Percentiles rank a stretch among this genome's conserved stretches.
phyloP scores from a whole-genome alignment of 768 basidiomycete genomes.

The Amanita thiersii region DNA sequence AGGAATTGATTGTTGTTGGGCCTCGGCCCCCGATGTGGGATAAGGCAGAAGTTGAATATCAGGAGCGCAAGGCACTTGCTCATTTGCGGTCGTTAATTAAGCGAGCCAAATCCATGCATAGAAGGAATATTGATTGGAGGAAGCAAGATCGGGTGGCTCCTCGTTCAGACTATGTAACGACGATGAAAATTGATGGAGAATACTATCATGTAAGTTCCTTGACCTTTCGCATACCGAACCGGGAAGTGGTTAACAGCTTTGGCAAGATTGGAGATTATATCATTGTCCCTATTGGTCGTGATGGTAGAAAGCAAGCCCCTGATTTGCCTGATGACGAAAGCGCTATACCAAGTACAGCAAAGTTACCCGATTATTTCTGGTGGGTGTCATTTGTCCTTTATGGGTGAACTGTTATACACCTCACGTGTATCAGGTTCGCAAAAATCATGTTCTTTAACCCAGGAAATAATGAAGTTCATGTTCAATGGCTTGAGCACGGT shows the following conservation, averaged over 20 bases:
- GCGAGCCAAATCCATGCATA: slow-evolving; percentile 14
- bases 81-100: slow-evolving; percentile 20
- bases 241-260: background rate
- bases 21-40: slow-evolving; percentile 24
- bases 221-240: background rate
- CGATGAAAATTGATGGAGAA: slow-evolving; percentile 33
- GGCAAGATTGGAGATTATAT: slow-evolving; percentile 57
- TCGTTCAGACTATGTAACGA: slow-evolving; percentile 25
- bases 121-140: slow-evolving; percentile 18
- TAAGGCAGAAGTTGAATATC: slow-evolving; percentile 18
- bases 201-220: slow-evolving; percentile 32
- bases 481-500: slow-evolving; percentile 73
- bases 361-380: slow-evolving; percentile 60
- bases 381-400: slow-evolving; percentile 16
- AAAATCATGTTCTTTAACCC: slow-evolving; percentile 47
- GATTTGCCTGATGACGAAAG: slow-evolving; percentile 22
- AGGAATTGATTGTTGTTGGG: slow-evolving; percentile 47
- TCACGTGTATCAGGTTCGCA: slow-evolving; percentile 47
- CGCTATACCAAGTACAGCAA: slow-evolving; percentile 28
- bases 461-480: slow-evolving; percentile 38
- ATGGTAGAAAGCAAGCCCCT: slow-evolving; percentile 19
- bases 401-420: slow-evolving; percentile 1
- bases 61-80: slow-evolving; percentile 16
- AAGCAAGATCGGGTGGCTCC: slow-evolving; percentile 26
- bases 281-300: slow-evolving; percentile 34